A percentile compares a stretch with the other conserved stretches of the same genome.
phyloP scores from a whole-genome alignment of 2,329 filamentous ascomycete genomes.

The Fusarium sp. region DNA sequence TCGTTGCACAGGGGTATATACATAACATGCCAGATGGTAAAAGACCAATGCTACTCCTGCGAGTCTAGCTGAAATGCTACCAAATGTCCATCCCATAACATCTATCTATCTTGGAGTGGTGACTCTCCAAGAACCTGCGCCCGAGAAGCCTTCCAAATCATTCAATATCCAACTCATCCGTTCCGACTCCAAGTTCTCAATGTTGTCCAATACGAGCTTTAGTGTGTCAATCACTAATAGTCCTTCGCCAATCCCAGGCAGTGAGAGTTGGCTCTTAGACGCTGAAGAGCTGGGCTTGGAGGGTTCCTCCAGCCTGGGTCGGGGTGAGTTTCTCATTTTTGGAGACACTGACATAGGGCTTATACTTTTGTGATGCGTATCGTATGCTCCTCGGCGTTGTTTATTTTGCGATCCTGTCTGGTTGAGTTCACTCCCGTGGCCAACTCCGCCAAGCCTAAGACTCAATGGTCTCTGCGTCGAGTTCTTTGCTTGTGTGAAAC shows the following conservation, averaged over 20 bases:
- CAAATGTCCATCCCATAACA: not conserved
- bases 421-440: not conserved
- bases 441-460: slow-evolving; percentile 22
- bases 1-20: not conserved
- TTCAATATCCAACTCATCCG: slow-evolving; percentile 36
- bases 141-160: slow-evolving; percentile 39
- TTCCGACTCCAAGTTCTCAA: slow-evolving; percentile 17
- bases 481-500: slow-evolving; percentile 15
- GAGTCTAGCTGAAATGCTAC: not conserved
- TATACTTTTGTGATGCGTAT: not conserved
- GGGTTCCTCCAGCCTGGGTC: slow-evolving; percentile 1
- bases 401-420: slow-evolving; percentile 3
- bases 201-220: not conserved
- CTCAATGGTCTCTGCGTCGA: slow-evolving; percentile 9
- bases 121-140: slow-evolving; percentile 23
- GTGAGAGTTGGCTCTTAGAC: slow-evolving; percentile 19
- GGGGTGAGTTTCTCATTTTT: slow-evolving; percentile 7
- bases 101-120: not conserved
- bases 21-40: not conserved
- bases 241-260: slow-evolving; percentile 15
- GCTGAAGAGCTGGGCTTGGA: not conserved
- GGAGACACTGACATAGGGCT: slow-evolving; percentile 23
- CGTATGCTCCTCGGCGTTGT: not conserved
- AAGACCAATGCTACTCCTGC: not conserved
- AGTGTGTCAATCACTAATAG: not conserved